A percentile compares a stretch with the other conserved stretches of the same genome.
Evolutionary conservation across 1,139 yeast genomes (phyloP).

Genomic region (Protomyces lactucae-debilis): DNA sequence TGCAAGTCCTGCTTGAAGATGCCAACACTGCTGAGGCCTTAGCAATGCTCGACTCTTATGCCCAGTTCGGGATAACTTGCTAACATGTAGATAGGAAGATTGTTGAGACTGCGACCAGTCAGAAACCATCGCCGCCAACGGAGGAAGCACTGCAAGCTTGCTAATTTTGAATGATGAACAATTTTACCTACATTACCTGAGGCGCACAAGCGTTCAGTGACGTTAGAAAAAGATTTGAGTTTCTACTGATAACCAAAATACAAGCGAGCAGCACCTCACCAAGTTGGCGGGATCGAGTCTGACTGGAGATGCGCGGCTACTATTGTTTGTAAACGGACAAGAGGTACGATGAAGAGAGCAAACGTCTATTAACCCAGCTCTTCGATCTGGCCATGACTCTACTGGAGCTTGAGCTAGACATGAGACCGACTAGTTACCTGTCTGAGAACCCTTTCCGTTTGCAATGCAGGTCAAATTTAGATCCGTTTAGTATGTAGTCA

Average conservation of each 20-base stretch:
- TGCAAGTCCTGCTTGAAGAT: not conserved
- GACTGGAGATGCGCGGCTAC: no score
- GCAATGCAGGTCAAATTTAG: not conserved
- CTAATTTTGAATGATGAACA: not conserved
- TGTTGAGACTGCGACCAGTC: no score
- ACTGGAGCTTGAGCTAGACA: not conserved
- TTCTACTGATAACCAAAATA: not conserved
- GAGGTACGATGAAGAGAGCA: not conserved
- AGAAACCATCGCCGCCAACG: no score
- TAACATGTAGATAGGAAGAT: no score
- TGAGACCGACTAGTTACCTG: slow-evolving; percentile 1
- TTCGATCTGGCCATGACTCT: not conserved
- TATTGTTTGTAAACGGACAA: no score
- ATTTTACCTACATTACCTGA: not conserved
- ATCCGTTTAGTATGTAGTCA: no score
- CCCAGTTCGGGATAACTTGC: no score
- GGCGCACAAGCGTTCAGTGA: not conserved
- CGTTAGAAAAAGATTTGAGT: slow-evolving; percentile 1
- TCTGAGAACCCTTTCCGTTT: not conserved
- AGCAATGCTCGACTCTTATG: not conserved
- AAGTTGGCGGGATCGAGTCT: no score
- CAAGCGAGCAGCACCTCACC: not conserved
- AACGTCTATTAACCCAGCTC: slow-evolving; percentile 1
- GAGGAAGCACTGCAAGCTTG: no score
- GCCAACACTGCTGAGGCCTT: not conserved